phyloP scores from a whole-genome alignment of 2,329 filamentous ascomycete genomes.

The Aspergillus costaricaensis region DNA sequence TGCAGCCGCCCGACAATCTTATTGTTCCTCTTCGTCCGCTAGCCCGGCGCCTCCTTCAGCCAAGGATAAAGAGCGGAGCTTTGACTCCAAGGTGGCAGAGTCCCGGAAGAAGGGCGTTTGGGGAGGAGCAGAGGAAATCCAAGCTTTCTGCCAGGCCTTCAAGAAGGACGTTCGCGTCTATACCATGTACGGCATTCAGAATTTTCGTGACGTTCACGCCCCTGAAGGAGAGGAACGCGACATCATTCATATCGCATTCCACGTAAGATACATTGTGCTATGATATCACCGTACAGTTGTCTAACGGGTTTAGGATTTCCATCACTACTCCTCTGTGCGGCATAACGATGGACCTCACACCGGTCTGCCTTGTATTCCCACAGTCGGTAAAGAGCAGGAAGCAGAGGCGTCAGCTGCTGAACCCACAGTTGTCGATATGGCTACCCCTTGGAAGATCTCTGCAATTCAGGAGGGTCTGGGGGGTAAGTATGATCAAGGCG shows the following conservation, averaged over 20 bases:
- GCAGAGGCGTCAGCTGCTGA: slow-evolving; percentile 17
- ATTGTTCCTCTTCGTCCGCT: slow-evolving; percentile 49
- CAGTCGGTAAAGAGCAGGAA: slow-evolving; percentile 14
- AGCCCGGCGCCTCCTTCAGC: slow-evolving; percentile 47
- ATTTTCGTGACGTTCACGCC: slow-evolving; percentile 50
- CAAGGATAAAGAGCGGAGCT: slow-evolving; percentile 59
- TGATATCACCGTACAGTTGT: neutral
- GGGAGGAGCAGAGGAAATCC: slow-evolving; percentile 68
- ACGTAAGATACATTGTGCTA: slow-evolving; percentile 49
- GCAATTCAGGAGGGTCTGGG: slow-evolving; percentile 55
- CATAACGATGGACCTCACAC: slow-evolving; percentile 61
- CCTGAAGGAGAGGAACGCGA: slow-evolving; percentile 36
- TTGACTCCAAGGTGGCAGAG: slow-evolving; percentile 58
- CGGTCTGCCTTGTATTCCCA: slow-evolving; percentile 54
- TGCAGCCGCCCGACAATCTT: slow-evolving; percentile 50
- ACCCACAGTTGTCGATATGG: slow-evolving; percentile 37
- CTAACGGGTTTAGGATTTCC: slow-evolving; percentile 53
- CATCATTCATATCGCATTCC: slow-evolving; percentile 62
- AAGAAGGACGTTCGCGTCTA: slow-evolving; percentile 65
- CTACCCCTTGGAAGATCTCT: slow-evolving; percentile 59
- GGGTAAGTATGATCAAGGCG: slow-evolving; percentile 51
- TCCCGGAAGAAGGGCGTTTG: slow-evolving; percentile 64
- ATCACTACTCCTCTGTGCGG: slow-evolving; percentile 69
- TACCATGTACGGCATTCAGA: slow-evolving; percentile 41
- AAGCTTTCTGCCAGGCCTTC: slow-evolving; percentile 65